Conservation (phyloP, 768 basidiomycete species). For the Vararia minispora region DNA sequence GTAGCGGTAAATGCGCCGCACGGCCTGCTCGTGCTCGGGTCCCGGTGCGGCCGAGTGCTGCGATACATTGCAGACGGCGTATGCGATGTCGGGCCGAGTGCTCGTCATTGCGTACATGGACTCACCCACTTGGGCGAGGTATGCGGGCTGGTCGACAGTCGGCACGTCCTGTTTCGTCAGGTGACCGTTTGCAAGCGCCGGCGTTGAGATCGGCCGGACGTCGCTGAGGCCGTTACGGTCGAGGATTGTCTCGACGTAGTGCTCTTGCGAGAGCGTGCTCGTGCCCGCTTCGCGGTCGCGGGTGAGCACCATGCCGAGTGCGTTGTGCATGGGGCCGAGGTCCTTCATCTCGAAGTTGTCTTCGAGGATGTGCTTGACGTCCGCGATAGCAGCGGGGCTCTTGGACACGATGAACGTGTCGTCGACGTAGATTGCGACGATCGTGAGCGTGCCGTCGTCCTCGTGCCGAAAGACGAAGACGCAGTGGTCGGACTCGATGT, state of each 20-base stretch:
- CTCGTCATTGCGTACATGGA: slow-evolving; percentile 15
- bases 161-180: slow-evolving; percentile 1
- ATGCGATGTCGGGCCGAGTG: slow-evolving; percentile 7
- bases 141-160: slow-evolving; percentile 3
- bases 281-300: slow-evolving; percentile 10
- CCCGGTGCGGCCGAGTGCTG: slow-evolving; percentile 22
- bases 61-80: slow-evolving; percentile 3
- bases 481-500: neutral
- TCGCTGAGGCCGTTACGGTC: neutral
- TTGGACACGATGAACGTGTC: slow-evolving; percentile 20
- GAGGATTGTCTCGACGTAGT: neutral
- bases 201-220: slow-evolving; percentile 17
- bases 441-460: slow-evolving; percentile 2
- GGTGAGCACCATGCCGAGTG: slow-evolving; percentile 22
- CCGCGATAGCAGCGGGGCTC: neutral
- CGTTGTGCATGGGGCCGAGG: slow-evolving; percentile 16
- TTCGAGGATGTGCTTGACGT: slow-evolving; percentile 16
- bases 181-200: slow-evolving; percentile 5
- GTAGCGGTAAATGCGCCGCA: slow-evolving; percentile 26
- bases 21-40: slow-evolving; percentile 23
- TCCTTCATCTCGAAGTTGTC: slow-evolving; percentile 20
- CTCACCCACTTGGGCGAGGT: slow-evolving; percentile 14
- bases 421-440: slow-evolving; percentile 14
- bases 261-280: neutral
- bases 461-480: neutral